A percentile compares a stretch with the other conserved stretches of the same genome.
These are phyloP conservation scores for Apiospora rasikravindrae DNA, from an alignment of 2,329 filamentous ascomycete species.

Conservation along the genomic window DNA sequence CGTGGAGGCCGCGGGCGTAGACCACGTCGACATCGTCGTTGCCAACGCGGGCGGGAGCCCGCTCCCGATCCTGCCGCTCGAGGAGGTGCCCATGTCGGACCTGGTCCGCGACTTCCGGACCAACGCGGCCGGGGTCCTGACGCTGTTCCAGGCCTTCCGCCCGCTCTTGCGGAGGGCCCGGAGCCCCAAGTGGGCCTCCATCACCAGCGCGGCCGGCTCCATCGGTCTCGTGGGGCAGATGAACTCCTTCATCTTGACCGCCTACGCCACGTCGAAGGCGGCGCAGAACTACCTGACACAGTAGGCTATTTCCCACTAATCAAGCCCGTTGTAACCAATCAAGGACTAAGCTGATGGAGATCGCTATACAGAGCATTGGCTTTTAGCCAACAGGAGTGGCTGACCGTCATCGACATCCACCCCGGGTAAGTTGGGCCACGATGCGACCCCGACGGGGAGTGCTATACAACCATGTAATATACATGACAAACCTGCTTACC, in stretches of 20 bases:
- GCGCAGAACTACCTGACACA: conserved; percentile 39
- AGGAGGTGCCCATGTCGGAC: conserved; percentile 36
- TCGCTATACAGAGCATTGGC: no score
- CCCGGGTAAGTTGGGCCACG: no score
- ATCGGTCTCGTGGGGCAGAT: conserved; percentile 29
- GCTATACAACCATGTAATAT: no score
- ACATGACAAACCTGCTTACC: no score
- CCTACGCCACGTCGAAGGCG: conserved; percentile 40
- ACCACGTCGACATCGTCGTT: conserved; percentile 42
- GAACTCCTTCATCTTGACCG: conserved; percentile 26
- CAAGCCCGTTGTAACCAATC: no score
- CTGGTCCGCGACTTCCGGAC: conserved; percentile 32
- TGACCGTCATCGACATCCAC: no score
- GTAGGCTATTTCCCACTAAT: conserved; percentile 22
- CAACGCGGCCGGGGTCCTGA: conserved; percentile 39
- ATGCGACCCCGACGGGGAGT: no score
- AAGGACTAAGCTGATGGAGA: no score
- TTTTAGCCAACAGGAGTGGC: no score
- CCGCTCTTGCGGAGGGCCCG: conserved; percentile 39
- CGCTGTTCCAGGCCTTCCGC: conserved; percentile 39
- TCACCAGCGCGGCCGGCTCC: conserved; percentile 36
- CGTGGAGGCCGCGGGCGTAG: conserved; percentile 34
- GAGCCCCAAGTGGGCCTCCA: conserved; percentile 38
- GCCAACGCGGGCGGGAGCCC: conserved; percentile 43
- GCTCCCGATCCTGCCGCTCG: conserved; percentile 31